Evolutionary conservation across 805 yeast species (phyloP).

Genomic region (Kluyveromyces lactis): DNA sequence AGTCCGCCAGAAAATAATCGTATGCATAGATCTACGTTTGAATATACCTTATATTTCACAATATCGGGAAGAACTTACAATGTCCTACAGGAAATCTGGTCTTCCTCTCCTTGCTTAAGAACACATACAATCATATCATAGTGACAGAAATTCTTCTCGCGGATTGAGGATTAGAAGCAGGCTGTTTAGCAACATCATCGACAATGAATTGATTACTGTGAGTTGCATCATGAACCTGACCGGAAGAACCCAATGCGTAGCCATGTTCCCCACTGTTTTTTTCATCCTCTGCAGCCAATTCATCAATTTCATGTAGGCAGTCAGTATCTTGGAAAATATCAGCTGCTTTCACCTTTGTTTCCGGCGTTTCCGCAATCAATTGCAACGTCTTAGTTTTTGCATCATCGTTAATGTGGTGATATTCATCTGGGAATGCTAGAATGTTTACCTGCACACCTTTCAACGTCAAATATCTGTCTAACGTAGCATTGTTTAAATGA

Average conservation of each 20-base stretch:
- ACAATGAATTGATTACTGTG: too few relatives aligned
- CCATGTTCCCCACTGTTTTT: neutral
- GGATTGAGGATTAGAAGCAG: neutral
- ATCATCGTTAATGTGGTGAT: slow-evolving; percentile 14
- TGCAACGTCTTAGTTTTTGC: slow-evolving; percentile 13
- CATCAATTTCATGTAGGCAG: slow-evolving; percentile 1
- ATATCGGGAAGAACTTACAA: too few relatives aligned
- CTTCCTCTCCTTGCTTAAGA: too few relatives aligned
- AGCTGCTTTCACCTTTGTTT: slow-evolving; percentile 9
- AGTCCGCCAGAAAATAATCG: too few relatives aligned
- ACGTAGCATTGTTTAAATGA: slow-evolving; percentile 31
- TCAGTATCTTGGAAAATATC: slow-evolving; percentile 10
- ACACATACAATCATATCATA: slow-evolving; percentile 4
- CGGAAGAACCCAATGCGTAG: slow-evolving; percentile 1
- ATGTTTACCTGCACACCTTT: slow-evolving; percentile 7
- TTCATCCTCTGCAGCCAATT: neutral
- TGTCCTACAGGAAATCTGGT: too few relatives aligned
- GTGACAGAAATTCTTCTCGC: slow-evolving; percentile 11
- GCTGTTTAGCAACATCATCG: neutral
- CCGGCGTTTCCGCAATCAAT: slow-evolving; percentile 9
- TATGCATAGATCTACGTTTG: too few relatives aligned
- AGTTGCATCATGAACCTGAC: slow-evolving; percentile 1
- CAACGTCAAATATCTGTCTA: slow-evolving; percentile 7
- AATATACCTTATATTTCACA: too few relatives aligned
- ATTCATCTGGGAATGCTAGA: slow-evolving; percentile 17